A percentile compares a stretch with the other conserved stretches of the same genome.
Evolutionary conservation across 495 filamentous ascomycete species (phyloP).

Genomic region (Friedmanniomyces endolithicus): DNA sequence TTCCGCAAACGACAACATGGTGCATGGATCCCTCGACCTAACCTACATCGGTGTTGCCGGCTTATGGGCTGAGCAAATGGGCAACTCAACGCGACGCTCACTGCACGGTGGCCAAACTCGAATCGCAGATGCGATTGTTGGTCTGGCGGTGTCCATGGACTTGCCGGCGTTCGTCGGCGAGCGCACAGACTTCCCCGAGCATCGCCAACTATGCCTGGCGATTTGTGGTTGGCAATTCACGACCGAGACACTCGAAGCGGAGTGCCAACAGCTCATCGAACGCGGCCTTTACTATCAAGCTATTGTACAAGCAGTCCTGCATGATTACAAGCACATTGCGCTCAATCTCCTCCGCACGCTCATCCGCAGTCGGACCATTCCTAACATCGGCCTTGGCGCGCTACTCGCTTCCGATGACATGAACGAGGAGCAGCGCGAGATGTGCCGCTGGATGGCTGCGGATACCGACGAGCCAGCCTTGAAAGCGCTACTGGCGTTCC

Average conservation of each 20-base stretch:
- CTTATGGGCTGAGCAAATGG: constrained; percentile 71
- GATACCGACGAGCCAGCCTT: constrained; percentile 72
- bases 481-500: constrained; percentile 81
- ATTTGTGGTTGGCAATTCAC: constrained; percentile 63
- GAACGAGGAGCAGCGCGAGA: constrained; percentile 31
- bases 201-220: constrained; percentile 64
- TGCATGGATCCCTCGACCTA: constrained; percentile 59
- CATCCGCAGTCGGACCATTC: constrained; percentile 24
- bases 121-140: constrained; percentile 39
- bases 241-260: constrained; percentile 47
- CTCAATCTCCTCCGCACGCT: constrained; percentile 28
- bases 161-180: constrained; percentile 39
- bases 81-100: constrained; percentile 27
- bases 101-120: constrained; percentile 10
- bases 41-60: constrained; percentile 72
- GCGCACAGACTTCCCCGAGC: constrained; percentile 54
- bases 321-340: constrained; percentile 31
- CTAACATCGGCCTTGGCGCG: constrained; percentile 37
- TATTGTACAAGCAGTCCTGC: constrained; percentile 31
- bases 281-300: constrained; percentile 67
- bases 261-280: constrained; percentile 40
- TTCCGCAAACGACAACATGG: constrained; percentile 59
- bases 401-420: constrained; percentile 43
- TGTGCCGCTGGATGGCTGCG: constrained; percentile 47
- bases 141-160: constrained; percentile 32